Evolutionary conservation across 805 yeast species (phyloP).

Genomic region (Yamadazyma philogaea): DNA sequence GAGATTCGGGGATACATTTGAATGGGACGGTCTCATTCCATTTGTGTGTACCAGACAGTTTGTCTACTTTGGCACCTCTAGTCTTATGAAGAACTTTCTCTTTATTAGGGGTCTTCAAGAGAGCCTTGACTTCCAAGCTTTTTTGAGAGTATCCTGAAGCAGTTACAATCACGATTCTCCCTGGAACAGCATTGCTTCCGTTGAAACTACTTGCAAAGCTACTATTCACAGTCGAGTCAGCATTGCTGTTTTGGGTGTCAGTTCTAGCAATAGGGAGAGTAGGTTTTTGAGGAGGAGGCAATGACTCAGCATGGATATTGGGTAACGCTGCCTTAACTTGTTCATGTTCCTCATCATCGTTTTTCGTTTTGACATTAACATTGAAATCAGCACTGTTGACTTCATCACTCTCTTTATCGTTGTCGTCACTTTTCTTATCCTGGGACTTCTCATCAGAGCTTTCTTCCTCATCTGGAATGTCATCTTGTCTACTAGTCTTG

Average conservation of each 20-base stretch:
- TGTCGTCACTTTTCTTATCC: background rate
- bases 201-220: slow-evolving; percentile 36
- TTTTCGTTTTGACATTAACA: background rate
- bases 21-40: slow-evolving; percentile 69
- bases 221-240: slow-evolving; percentile 14
- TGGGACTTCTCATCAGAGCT: background rate
- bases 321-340: slow-evolving; percentile 24
- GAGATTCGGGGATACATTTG: slow-evolving; percentile 61
- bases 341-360: background rate
- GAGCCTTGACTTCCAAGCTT: slow-evolving; percentile 50
- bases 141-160: slow-evolving; percentile 42
- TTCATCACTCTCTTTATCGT: background rate
- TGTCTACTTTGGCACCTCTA: slow-evolving; percentile 47
- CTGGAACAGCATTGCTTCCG: slow-evolving; percentile 45
- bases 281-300: slow-evolving; percentile 43
- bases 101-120: slow-evolving; percentile 44
- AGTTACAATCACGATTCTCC: slow-evolving; percentile 50
- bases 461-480: background rate
- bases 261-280: slow-evolving; percentile 19
- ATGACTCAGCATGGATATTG: slow-evolving; percentile 27
- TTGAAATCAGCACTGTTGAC: background rate
- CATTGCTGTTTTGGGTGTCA: slow-evolving; percentile 27
- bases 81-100: slow-evolving; percentile 65
- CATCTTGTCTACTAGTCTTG: background rate
- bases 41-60: slow-evolving; percentile 38